A percentile compares a stretch with the other conserved stretches of the same genome.
phyloP scores from a whole-genome alignment of 345 rosid genomes.

The Barbarea vulgaris region DNA sequence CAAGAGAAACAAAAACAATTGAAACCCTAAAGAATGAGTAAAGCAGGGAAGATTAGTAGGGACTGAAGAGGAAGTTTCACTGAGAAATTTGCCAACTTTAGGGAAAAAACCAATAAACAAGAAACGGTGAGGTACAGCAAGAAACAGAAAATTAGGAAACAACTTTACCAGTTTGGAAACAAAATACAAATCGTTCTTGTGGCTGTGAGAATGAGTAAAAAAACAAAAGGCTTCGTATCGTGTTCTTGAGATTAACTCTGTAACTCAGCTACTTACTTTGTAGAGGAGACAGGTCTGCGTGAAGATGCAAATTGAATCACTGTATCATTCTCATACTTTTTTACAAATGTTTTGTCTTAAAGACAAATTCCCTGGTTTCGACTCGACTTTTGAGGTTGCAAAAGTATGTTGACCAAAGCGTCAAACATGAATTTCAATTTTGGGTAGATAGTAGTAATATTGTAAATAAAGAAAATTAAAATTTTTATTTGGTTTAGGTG shows the following conservation, averaged over 20 bases:
- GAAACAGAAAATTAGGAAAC: constrained; percentile 7
- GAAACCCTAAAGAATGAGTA: constrained; percentile 30
- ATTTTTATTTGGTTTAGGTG: neutral
- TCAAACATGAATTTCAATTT: neutral
- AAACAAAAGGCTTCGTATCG: neutral
- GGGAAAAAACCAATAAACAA: neutral
- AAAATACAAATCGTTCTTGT: constrained; percentile 10
- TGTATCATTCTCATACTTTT: neutral
- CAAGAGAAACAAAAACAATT: neutral
- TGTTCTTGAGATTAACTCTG: constrained; percentile 23
- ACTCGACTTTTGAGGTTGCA: constrained; percentile 26
- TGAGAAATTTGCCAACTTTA: constrained; percentile 29
- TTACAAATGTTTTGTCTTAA: constrained; percentile 6
- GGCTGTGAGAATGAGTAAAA: neutral
- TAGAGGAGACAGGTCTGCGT: neutral
- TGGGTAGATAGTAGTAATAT: neutral
- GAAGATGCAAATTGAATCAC: neutral
- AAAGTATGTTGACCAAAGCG: constrained; percentile 34
- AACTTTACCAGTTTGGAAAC: constrained; percentile 29
- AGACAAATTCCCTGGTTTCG: constrained; percentile 29
- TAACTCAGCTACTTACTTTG: constrained; percentile 19
- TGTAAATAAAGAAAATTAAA: neutral
- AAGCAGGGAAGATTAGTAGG: constrained; percentile 22
- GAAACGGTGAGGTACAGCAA: constrained; percentile 11
- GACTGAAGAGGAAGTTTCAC: constrained; percentile 29